Percentiles rank a stretch among this genome's conserved stretches.
These are phyloP conservation scores for Crithidia bombi DNA, from an alignment of 208 protist species.

Conservation along the genomic window DNA sequence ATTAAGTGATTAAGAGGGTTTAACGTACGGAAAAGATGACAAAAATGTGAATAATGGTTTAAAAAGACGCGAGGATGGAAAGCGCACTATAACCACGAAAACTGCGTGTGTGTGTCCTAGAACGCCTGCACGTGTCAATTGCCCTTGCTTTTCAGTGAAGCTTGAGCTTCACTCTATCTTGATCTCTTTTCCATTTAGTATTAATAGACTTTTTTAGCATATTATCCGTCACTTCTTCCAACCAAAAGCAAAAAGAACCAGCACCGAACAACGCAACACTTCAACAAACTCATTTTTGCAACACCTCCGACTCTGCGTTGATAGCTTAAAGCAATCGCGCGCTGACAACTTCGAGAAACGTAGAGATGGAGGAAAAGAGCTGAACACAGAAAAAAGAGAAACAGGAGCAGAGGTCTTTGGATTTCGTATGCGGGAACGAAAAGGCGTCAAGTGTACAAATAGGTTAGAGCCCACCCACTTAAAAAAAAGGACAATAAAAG, in stretches of 20 bases:
- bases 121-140: neutral
- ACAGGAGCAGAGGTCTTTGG: constrained; percentile 12
- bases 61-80: neutral
- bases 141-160: neutral
- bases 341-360: constrained; percentile 12
- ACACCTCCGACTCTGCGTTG: neutral
- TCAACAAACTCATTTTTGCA: neutral
- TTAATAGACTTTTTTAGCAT: constrained; percentile 8
- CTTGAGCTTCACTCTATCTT: neutral
- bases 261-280: neutral
- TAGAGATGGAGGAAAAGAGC: constrained; percentile 16
- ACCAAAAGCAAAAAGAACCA: neutral
- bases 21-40: constrained; percentile 14
- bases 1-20: constrained; percentile 2
- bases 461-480: too few relatives aligned
- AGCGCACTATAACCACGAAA: neutral
- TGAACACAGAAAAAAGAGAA: constrained; percentile 23
- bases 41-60: constrained; percentile 12
- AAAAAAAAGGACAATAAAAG: too few relatives aligned
- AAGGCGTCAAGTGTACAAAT: neutral
- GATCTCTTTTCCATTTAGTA: constrained; percentile 4
- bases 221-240: neutral
- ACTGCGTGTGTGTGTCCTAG: neutral
- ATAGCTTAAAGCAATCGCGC: constrained; percentile 20
- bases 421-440: neutral